phyloP scores from a whole-genome alignment of 2,329 filamentous ascomycete species.

The Colletotrichum sp. region DNA sequence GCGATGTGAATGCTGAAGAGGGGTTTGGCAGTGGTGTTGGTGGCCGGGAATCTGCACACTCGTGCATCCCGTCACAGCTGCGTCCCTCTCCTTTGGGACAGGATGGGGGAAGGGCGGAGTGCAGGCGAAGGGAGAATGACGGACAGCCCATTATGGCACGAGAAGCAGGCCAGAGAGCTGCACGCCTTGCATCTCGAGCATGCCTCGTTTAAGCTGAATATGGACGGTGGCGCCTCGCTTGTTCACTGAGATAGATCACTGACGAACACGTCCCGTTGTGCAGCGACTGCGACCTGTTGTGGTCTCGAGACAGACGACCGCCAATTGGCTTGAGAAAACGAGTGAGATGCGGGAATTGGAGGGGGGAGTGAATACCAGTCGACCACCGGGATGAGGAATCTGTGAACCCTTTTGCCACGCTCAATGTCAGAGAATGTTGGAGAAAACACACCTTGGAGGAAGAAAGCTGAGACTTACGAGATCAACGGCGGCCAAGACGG shows the following conservation, averaged over 20 bases:
- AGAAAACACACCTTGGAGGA: constrained; percentile 16
- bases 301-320: not conserved
- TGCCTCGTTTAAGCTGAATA: not conserved
- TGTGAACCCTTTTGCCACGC: not conserved
- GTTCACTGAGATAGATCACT: not conserved
- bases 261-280: not conserved
- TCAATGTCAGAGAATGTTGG: not conserved
- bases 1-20: not conserved
- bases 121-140: not conserved
- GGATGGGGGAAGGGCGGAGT: not conserved
- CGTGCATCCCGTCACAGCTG: constrained; percentile 20
- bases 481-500: not conserved
- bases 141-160: not conserved
- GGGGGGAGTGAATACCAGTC: not conserved
- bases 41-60: constrained; percentile 20
- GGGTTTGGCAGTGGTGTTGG: not conserved
- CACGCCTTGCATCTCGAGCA: not conserved
- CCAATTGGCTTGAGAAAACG: not conserved
- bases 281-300: not conserved
- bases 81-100: constrained; percentile 17
- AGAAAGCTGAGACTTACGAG: constrained; percentile 17
- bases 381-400: not conserved
- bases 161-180: not conserved
- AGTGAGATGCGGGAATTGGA: not conserved
- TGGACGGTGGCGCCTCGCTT: not conserved